Evolutionary conservation across 73 alveolate genomes (phyloP), one percentile per base, ranked within the genome.

Genomic region (Symbiodinium pilosum): DNA sequence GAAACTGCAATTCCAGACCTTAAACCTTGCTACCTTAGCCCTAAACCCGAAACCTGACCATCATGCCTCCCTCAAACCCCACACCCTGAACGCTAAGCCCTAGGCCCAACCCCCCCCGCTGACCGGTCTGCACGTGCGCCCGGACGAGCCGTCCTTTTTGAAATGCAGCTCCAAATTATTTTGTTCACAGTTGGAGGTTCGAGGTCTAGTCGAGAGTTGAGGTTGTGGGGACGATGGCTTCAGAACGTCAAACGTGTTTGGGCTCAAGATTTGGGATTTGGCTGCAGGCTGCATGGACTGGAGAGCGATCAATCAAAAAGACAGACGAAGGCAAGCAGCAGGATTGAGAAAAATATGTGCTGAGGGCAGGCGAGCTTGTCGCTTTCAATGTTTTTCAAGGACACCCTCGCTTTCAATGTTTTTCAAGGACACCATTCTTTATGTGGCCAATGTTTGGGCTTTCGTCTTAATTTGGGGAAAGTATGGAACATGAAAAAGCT

Each of bases 71-170:
- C 73, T 12, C 12, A 14, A 59, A 59, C 77, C 18, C 26, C 69
- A 52, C 14, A 28, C 77, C 77, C 77, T 47, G 39, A 59, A 16
- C 38, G 21, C 28, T n/a, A 59, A 59, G 39, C 77, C 77, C 34
- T 18, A 59, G 28, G 38, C 38, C 59, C 77, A 26, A 26, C 73
- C 73, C 73, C 73, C 73, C 32, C 73, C 77, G 41, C 77, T 9
- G 38, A 88, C 97, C 30, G 97, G 97, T 3, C 68, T 85, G 40
- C 97, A 91, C 40, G 97, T 91, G 54, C 97, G 97, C 2, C 97
- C 97, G 42, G 3, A 52, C 3, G 75, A 36, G 52, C 97, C 88
- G 40, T 91, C 97, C 97, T 84, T 2, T n/a, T 42, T 7, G 40
- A 11, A 64, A 36, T 7, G 11, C 1, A 64, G 8, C 1, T 2